Evolutionary conservation across 2,329 filamentous ascomycete genomes (phyloP), one percentile per base, ranked within the genome.

Genomic region (Neocucurbitaria cava): DNA sequence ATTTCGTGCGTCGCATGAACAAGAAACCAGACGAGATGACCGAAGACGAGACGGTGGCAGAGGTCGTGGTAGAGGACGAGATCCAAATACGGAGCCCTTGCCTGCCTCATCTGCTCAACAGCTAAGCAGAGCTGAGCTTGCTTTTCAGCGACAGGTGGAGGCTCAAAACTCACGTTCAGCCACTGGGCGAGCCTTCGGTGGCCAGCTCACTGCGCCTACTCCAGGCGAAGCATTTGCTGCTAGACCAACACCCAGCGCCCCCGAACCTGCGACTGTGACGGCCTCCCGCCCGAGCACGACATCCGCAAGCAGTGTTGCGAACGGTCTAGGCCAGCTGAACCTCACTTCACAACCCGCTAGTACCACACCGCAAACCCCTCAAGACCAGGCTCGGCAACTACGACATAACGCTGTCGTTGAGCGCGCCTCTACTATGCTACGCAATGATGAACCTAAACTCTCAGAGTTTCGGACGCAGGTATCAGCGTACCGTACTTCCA

Each of bases 131-230:
- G 95, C 96, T 60, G 92, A 98, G 75, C 79, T 96, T 48, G 94
- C 95, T 2, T 96, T 92, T 73, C 94, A 98, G 70, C 84, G 95
- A 46, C 92, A 96, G 69, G 87, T 96, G 82, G 93, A 92, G 36
- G 92, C 98, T 45, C 92, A 96, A 65, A 93, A 88, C 45, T 89
- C 92, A 0, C 92, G 96, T 69, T 91, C 92, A 0, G 84, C 91
- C 0, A 87, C 90, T 0, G 88, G 85, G 40, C 86, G 92, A 39
- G 92, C 87, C 2, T 97, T 97, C 78, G 92, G 93, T 39, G 92
- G 92, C 6, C 89, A 92, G 66, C 83, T 96, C 46, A 91, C 89
- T n/a, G 74, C 82, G 18, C 69, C 70, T 33, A 73, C 71, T n/a
- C 68, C 71, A 70, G 62, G 76, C 47, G 75, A 83, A 39, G 71